phyloP scores from a whole-genome alignment of 768 basidiomycete species.

The Lyophyllum shimeji region DNA sequence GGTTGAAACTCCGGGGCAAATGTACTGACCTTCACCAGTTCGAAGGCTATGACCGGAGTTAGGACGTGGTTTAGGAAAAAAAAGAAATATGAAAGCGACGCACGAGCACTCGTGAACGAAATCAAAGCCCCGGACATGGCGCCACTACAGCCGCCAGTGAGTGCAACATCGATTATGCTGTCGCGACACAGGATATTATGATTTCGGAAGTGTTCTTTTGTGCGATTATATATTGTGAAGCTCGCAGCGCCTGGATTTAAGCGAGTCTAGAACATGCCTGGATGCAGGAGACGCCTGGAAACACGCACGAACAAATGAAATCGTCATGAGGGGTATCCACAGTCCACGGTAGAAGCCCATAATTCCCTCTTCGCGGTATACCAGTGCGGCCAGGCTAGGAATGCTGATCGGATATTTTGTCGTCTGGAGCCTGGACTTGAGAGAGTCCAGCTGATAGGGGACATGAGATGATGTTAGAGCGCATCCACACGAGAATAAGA shows the following conservation, averaged over 20 bases:
- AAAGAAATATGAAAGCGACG: constrained; percentile 32
- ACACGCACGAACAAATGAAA: constrained; percentile 91
- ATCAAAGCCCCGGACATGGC: constrained; percentile 89
- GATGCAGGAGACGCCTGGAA: constrained; percentile 1
- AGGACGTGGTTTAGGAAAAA: constrained; percentile 2
- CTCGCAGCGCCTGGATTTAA: constrained; percentile 70
- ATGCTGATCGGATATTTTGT: constrained; percentile 75
- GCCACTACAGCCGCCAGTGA: constrained; percentile 81
- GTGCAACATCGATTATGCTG: constrained; percentile 65
- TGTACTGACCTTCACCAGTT: constrained; percentile 82
- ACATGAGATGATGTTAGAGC: constrained; percentile 1
- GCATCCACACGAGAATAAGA: neutral
- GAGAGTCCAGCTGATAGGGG: constrained; percentile 72
- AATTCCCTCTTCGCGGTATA: constrained; percentile 84
- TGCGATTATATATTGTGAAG: constrained; percentile 87
- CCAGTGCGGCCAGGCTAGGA: constrained; percentile 64
- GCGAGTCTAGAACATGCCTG: constrained; percentile 5
- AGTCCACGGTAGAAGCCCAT: constrained; percentile 89
- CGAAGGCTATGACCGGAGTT: constrained; percentile 60
- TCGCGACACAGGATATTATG: constrained; percentile 59
- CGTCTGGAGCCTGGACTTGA: constrained; percentile 92
- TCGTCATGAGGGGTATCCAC: constrained; percentile 92
- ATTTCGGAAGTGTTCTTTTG: constrained; percentile 70
- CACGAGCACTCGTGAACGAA: constrained; percentile 86
- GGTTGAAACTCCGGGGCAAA: neutral